Base-by-base conservation (phyloP, 2,329 filamentous ascomycete species). In the Geosmithia putterillii region DNA sequence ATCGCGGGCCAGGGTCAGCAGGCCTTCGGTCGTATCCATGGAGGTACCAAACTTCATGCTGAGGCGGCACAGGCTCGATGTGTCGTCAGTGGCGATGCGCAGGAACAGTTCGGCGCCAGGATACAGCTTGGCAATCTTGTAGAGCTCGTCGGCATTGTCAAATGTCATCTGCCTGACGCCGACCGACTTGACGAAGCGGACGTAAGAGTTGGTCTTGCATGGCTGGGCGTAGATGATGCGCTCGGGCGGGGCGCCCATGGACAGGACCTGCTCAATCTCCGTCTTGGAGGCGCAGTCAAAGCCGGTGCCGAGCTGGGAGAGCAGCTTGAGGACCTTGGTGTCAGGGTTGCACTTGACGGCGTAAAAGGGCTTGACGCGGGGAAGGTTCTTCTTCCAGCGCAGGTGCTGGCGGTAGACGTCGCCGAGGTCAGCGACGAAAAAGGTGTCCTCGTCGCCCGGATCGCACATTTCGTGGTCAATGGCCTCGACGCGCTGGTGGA, bases 281-380 rank as follows among this genome's bases (percentile, higher is more conserved):
- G 82, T 75, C 76, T 96, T 96, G 65, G 90, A 96, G 50, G 92
- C 92, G 66, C 92, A 98, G 67, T 98, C 92, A 63, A 98, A 98
- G 56, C 92, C 92, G 51, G 87, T 89, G 57, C 90, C 92, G 51
- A 98, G 76, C 52, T 79, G 81, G 49, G 86, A 80, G 57, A 98
- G 81, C 52, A 98, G 83, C 59, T 83, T 82, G 52, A 98, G 74
- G 50, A 98, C 82, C 66, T 86, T 81, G 41, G 82, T 78, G 66
- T 98, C 90, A 22, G 90, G 89, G 74, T 98, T 98, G 70, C 92
- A 98, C 71, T 98, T 98, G 72, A 98, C 90, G 53, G 90, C 90
- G 69, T 95, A 98, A 59, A 96, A 95, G 37, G 92, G 92, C 69
- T 89, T 92, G 64, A 98, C 85, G 54, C 90, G 83, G 53, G 81